Evolutionary conservation across 345 rosid genomes (phyloP).

Genomic region (Bruguiera gymnorhiza): DNA sequence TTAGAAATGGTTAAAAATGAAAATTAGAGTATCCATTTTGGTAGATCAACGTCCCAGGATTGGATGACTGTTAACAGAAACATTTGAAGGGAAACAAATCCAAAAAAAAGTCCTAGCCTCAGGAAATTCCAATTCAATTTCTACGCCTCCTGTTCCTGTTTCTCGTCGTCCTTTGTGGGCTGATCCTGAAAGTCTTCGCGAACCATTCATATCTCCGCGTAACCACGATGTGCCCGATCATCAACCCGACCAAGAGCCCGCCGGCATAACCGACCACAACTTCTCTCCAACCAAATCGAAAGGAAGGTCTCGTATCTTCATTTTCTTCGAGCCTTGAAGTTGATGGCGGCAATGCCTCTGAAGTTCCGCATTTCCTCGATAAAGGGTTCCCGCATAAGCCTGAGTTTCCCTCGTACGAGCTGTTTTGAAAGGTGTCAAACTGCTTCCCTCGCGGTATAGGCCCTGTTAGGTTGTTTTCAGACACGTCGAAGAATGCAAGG

Average conservation of each 20-base stretch:
- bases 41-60: no score
- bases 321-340: background rate
- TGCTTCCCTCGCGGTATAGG: constrained; percentile 6
- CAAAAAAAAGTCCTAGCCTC: no score
- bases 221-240: background rate
- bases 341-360: background rate
- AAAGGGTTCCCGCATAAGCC: constrained; percentile 25
- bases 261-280: constrained; percentile 16
- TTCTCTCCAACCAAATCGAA: constrained; percentile 15
- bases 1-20: no score
- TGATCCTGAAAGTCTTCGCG: background rate
- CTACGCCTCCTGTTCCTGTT: no score
- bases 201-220: background rate
- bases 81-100: no score
- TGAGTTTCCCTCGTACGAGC: constrained; percentile 10
- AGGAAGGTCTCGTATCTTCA: background rate
- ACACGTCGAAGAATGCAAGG: background rate
- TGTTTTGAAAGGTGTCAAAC: background rate
- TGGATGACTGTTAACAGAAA: no score
- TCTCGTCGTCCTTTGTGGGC: no score
- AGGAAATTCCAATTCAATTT: no score
- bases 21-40: no score
- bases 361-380: background rate
- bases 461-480: constrained; percentile 1
- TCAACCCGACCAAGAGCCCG: constrained; percentile 6